Conservation (phyloP, 75 land plant genomes). For the Gnetum montanum region DNA sequence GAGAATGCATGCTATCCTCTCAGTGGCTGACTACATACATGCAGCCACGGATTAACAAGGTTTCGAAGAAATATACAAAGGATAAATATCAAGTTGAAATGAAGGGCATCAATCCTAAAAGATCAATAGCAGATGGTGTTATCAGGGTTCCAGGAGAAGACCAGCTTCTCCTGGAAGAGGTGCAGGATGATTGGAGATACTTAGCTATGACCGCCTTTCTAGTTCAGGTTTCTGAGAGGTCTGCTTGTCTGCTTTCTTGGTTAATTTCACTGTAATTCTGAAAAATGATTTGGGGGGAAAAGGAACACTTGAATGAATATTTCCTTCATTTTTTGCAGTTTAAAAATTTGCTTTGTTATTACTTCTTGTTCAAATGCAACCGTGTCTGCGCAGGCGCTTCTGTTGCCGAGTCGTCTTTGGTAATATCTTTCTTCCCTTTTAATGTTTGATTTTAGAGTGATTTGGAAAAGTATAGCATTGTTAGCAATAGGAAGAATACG, state of each 20-base stretch:
- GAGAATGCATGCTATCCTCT: slow-evolving; percentile 25
- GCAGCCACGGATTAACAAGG: slow-evolving; percentile 33
- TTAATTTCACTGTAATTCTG: too few relatives aligned
- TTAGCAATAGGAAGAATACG: too few relatives aligned
- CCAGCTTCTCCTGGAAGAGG: neutral
- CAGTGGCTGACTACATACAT: slow-evolving; percentile 66
- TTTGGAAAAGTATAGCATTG: too few relatives aligned
- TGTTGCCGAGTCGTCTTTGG: slow-evolving; percentile 61
- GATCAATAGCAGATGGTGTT: neutral
- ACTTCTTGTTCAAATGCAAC: slow-evolving; percentile 93
- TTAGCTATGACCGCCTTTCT: slow-evolving; percentile 84
- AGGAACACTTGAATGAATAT: too few relatives aligned
- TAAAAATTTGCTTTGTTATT: slow-evolving; percentile 57
- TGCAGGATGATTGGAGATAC: slow-evolving; percentile 87
- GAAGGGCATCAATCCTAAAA: neutral
- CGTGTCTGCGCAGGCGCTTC: slow-evolving; percentile 54
- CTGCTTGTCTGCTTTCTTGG: neutral
- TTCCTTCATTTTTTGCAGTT: slow-evolving; percentile 26
- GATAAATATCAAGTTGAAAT: neutral
- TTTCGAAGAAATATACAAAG: neutral
- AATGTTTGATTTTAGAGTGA: neutral
- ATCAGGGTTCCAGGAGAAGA: neutral
- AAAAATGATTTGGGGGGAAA: too few relatives aligned
- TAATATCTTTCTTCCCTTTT: slow-evolving; percentile 16
- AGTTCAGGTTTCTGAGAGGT: slow-evolving; percentile 46